phyloP scores from a whole-genome alignment of 352 stramenopile species.

The Pilasporangium apinafurcum region DNA sequence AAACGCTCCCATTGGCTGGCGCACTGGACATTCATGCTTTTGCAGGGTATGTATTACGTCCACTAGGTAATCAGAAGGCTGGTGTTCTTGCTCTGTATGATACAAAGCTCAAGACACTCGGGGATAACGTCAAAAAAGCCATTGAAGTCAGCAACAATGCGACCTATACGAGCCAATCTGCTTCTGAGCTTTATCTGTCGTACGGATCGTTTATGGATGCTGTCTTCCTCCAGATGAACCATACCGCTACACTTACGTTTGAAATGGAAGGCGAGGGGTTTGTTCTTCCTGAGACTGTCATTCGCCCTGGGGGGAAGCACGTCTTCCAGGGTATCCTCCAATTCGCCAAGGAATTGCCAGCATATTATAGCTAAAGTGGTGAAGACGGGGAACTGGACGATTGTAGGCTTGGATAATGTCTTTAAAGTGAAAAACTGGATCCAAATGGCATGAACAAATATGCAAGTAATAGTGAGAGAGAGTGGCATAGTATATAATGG shows the following conservation, averaged over 20 bases:
- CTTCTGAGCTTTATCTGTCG: conserved; percentile 14
- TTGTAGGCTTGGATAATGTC: too few relatives aligned
- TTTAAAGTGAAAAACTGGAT: too few relatives aligned
- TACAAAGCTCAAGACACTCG: conserved; percentile 9
- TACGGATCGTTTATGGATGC: conserved; percentile 18
- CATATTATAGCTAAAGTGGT: conserved; percentile 16
- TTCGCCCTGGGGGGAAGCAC: conserved; percentile 9
- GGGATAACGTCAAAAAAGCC: conserved; percentile 7
- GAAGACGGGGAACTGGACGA: too few relatives aligned
- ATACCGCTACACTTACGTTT: conserved; percentile 13
- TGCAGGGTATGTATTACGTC: conserved; percentile 9
- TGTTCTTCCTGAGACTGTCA: conserved; percentile 10
- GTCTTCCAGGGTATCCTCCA: conserved; percentile 12
- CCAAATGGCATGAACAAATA: too few relatives aligned
- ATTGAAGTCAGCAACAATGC: conserved; percentile 5
- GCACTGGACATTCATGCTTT: conserved; percentile 21
- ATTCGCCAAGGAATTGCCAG: conserved; percentile 13
- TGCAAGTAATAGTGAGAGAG: too few relatives aligned
- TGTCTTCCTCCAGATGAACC: conserved; percentile 11
- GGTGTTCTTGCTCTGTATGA: conserved; percentile 7
- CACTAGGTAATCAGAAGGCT: conserved; percentile 11
- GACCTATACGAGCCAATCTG: conserved; percentile 12
- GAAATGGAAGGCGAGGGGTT: conserved; percentile 21
- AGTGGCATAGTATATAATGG: too few relatives aligned
- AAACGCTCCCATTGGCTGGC: conserved; percentile 8